Conservation (phyloP, 192 early-diverging fungal genomes). For the Entrophospora sp. region DNA sequence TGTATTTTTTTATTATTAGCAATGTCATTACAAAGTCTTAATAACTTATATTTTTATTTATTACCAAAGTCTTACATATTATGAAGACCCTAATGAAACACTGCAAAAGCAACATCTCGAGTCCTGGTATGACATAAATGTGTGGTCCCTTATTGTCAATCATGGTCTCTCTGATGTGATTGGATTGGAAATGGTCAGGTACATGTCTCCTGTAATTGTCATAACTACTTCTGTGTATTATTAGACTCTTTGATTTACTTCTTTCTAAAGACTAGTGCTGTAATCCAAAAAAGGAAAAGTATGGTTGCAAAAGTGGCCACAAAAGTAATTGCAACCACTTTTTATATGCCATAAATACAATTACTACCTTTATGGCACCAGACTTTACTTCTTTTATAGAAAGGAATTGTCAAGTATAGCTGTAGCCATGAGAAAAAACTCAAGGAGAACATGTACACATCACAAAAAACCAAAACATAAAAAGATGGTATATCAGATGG, state of each 20-base stretch:
- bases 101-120: slow-evolving; percentile 19
- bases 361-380: background rate
- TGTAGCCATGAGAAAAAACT: background rate
- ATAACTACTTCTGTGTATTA: slow-evolving; percentile 6
- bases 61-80: slow-evolving; percentile 13
- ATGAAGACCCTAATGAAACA: slow-evolving; percentile 15
- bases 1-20: slow-evolving; percentile 1
- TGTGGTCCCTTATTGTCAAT: slow-evolving; percentile 21
- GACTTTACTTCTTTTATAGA: slow-evolving; percentile 11
- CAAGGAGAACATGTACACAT: slow-evolving; percentile 1
- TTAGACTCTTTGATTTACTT: background rate
- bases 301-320: too few relatives aligned
- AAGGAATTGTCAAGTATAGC: slow-evolving; percentile 6
- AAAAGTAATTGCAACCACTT: too few relatives aligned
- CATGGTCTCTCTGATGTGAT: slow-evolving; percentile 15
- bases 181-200: slow-evolving; percentile 15
- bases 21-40: background rate
- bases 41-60: slow-evolving; percentile 11
- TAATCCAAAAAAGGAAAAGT: too few relatives aligned
- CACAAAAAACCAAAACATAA: background rate
- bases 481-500: background rate
- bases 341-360: too few relatives aligned
- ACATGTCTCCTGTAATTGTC: slow-evolving; percentile 6
- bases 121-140: slow-evolving; percentile 19
- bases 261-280: too few relatives aligned